phyloP scores from a whole-genome alignment of 1,284 basidiomycete genomes.

The Athelia sp. region DNA sequence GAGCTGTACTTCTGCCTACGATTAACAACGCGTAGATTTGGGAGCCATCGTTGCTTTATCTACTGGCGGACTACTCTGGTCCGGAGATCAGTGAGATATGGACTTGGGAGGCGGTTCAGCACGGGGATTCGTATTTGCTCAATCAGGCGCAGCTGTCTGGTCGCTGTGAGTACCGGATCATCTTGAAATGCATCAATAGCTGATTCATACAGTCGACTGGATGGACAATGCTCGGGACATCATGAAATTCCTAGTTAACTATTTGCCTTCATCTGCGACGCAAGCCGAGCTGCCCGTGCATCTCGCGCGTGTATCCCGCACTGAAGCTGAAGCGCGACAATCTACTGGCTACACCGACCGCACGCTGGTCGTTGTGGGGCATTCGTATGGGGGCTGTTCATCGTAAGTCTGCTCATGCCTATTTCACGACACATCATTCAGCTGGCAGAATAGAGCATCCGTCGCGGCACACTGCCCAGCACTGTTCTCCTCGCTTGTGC shows the following conservation, averaged over 20 bases:
- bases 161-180: conserved; percentile 37
- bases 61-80: conserved; percentile 35
- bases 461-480: conserved; percentile 59
- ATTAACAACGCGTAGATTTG: conserved; percentile 57
- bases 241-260: conserved; percentile 62
- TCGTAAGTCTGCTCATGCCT: conserved; percentile 37
- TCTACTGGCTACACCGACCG: conserved; percentile 40
- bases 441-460: conserved; percentile 35
- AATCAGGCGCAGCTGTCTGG: conserved; percentile 53
- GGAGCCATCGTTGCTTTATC: conserved; percentile 52
- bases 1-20: neutral
- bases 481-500: conserved; percentile 68
- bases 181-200: too few species aligned
- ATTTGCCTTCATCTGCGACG: conserved; percentile 38
- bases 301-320: conserved; percentile 38
- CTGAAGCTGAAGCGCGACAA: conserved; percentile 35
- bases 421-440: neutral
- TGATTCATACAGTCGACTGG: conserved; percentile 52
- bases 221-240: conserved; percentile 67
- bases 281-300: conserved; percentile 38
- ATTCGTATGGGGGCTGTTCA: conserved; percentile 78
- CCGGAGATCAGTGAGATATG: conserved; percentile 68
- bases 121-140: conserved; percentile 69
- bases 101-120: conserved; percentile 73
- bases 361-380: conserved; percentile 64